Evolutionary conservation across 495 filamentous ascomycete genomes (phyloP).

Genomic region (Chaetomium fimeti): DNA sequence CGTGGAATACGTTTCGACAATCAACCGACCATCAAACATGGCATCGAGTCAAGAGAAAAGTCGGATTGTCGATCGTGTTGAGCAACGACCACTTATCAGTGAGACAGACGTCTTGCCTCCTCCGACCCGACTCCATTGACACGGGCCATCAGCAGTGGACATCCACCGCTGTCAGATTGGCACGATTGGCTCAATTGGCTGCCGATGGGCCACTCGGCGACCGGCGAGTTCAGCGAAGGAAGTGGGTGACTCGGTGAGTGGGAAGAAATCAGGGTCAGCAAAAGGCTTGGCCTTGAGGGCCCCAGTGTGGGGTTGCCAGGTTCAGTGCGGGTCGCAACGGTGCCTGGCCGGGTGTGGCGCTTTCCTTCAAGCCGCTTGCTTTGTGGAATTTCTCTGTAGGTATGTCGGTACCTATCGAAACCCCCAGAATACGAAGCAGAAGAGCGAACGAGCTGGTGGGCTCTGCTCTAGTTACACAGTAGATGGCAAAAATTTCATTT

Average conservation of each 20-base stretch:
- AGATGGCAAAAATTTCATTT: too few relatives aligned
- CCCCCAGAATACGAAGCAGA: too few relatives aligned
- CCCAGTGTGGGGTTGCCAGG: neutral
- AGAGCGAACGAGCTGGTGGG: too few relatives aligned
- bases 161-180: neutral
- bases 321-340: neutral
- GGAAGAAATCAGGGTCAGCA: neutral
- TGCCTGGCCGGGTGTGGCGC: neutral
- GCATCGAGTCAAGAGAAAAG: neutral
- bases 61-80: neutral
- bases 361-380: too few relatives aligned
- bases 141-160: neutral
- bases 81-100: slow-evolving; percentile 4
- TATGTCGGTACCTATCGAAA: too few relatives aligned
- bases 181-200: slow-evolving; percentile 1
- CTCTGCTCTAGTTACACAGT: too few relatives aligned
- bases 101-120: neutral
- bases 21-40: neutral
- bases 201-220: neutral
- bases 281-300: neutral
- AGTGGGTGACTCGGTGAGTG: neutral
- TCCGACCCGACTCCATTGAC: neutral
- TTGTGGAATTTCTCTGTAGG: too few relatives aligned
- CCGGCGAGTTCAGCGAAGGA: neutral
- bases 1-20: neutral